These are phyloP conservation scores for Teunomyces stri DNA, from an alignment of 805 yeast genomes.

Conservation along the genomic window DNA sequence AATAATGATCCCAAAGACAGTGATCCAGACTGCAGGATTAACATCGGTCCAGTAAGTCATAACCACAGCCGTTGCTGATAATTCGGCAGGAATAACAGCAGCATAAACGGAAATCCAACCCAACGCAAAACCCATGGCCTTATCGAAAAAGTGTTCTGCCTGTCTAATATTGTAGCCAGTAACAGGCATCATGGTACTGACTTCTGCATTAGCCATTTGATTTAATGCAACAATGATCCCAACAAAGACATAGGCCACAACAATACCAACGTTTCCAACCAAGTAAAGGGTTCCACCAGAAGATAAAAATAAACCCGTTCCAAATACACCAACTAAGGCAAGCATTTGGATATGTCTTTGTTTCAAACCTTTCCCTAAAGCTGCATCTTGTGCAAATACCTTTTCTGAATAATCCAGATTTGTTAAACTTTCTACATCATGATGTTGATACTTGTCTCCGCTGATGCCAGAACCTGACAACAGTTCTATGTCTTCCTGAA, in stretches of 20 bases:
- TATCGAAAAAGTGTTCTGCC: constrained; percentile 39
- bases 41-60: constrained; percentile 45
- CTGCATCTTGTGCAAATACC: background rate
- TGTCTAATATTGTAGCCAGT: constrained; percentile 36
- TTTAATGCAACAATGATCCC: constrained; percentile 42
- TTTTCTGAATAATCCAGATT: constrained; percentile 2
- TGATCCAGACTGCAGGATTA: constrained; percentile 46
- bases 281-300: constrained; percentile 48
- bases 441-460: background rate
- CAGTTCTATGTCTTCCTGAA: background rate
- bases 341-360: constrained; percentile 20
- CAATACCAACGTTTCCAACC: constrained; percentile 40
- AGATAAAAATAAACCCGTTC: constrained; percentile 56
- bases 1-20: constrained; percentile 38
- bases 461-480: background rate
- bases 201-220: constrained; percentile 40
- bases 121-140: constrained; percentile 45
- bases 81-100: constrained; percentile 36
- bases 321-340: constrained; percentile 30
- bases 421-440: background rate
- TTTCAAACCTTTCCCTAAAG: constrained; percentile 8
- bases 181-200: constrained; percentile 35
- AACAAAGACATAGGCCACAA: constrained; percentile 48
- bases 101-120: constrained; percentile 45
- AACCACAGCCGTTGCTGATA: constrained; percentile 46